Evolutionary conservation across 257 asterid species (phyloP).

Genomic region (Capsicum chinense): DNA sequence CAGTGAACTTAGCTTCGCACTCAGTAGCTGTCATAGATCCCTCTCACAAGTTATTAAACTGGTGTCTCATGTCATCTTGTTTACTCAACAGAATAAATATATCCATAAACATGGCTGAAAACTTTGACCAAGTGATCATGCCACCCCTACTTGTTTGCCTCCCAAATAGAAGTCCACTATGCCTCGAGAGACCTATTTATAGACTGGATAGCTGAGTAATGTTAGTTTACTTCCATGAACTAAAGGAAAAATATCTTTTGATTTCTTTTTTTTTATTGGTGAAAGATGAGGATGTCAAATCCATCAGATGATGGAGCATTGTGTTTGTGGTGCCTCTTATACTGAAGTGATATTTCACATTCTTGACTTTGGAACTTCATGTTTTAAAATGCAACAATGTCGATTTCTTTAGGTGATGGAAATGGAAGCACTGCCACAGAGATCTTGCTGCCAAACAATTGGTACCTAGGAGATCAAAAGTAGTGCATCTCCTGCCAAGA

Average conservation of each 20-base stretch:
- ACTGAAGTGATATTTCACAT: background rate
- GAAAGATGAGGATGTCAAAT: background rate
- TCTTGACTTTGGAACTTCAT: slow-evolving; percentile 22
- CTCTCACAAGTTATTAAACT: too few relatives aligned
- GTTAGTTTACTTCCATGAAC: slow-evolving; percentile 1
- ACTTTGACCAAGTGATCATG: too few relatives aligned
- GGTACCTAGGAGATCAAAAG: slow-evolving; percentile 41
- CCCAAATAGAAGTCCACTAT: too few relatives aligned
- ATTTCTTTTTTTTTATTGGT: background rate
- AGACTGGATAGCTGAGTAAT: slow-evolving; percentile 6
- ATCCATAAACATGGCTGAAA: too few relatives aligned
- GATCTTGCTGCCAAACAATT: slow-evolving; percentile 50
- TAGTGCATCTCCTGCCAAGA: slow-evolving; percentile 46
- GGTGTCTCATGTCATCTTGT: too few relatives aligned
- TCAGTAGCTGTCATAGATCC: too few relatives aligned
- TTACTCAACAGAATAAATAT: too few relatives aligned
- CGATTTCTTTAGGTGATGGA: slow-evolving; percentile 10
- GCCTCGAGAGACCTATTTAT: background rate
- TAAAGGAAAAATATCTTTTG: background rate
- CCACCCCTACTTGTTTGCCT: too few relatives aligned
- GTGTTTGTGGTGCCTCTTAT: slow-evolving; percentile 22
- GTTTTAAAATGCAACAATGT: background rate
- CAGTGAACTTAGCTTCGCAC: too few relatives aligned
- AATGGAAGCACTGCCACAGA: slow-evolving; percentile 32
- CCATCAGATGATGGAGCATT: background rate